These are phyloP conservation scores for Trichophaea hybrida DNA, from an alignment of 2,329 filamentous ascomycete species.

Conservation along the genomic window DNA sequence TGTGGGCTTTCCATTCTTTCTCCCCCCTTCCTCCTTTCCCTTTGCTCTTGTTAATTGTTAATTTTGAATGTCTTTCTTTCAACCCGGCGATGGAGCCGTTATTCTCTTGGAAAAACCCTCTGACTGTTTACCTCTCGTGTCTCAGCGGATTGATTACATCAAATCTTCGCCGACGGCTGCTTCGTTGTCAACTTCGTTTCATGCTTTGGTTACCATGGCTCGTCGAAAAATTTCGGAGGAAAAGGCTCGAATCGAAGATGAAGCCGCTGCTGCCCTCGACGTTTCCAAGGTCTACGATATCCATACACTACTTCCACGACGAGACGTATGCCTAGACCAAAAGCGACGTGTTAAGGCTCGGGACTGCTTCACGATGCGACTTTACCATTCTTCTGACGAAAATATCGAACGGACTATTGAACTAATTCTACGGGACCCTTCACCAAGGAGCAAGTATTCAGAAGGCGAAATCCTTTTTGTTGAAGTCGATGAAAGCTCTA, in stretches of 20 bases:
- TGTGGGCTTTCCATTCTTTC: too few relatives aligned
- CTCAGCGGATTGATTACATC: constrained; percentile 28
- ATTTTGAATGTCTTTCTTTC: too few relatives aligned
- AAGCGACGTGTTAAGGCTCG: constrained; percentile 72
- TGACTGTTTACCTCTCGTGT: not conserved
- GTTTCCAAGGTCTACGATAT: constrained; percentile 65
- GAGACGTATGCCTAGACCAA: constrained; percentile 57
- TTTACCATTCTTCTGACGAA: constrained; percentile 81
- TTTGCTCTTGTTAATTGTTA: too few relatives aligned
- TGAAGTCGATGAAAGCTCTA: constrained; percentile 57
- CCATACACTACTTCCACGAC: constrained; percentile 56
- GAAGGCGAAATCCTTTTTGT: constrained; percentile 81
- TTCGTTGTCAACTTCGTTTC: constrained; percentile 48
- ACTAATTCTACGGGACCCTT: constrained; percentile 59
- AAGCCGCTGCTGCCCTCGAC: constrained; percentile 74
- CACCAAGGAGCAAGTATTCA: constrained; percentile 44
- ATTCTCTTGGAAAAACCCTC: not conserved
- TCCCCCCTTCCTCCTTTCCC: too few relatives aligned
- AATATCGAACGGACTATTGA: constrained; percentile 80
- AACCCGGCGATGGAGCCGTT: not conserved
- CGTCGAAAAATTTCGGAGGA: constrained; percentile 61
- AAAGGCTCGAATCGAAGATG: constrained; percentile 60
- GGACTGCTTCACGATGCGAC: constrained; percentile 73
- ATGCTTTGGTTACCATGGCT: constrained; percentile 60
- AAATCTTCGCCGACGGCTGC: constrained; percentile 40